Evolutionary conservation across 805 yeast genomes (phyloP), one percentile per base, ranked within the genome.

Genomic region (Candida vaughaniae): DNA sequence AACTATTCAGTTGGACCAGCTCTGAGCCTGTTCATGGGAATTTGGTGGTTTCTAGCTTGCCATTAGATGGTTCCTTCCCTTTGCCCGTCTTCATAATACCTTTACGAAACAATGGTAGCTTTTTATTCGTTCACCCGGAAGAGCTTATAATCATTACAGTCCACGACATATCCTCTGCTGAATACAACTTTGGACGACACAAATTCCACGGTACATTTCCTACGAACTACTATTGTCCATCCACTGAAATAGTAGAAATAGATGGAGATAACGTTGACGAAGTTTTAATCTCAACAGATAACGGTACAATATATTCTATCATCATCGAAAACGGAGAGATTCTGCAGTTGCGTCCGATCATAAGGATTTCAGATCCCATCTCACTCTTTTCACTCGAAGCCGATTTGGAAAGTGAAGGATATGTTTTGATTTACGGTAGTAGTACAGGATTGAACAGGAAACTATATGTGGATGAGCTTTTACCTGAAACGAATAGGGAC

Each of bases 141-240:
- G 56, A 53, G 19, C 35, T 75, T 3, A 48, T 60, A 4, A 39
- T 71, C 0, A 56, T 73, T 2, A 60, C 68, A 4, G 51, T 69
- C 3, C 73, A 71, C 41, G 69, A 73, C 33, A 66, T 76, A 2
- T 50, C 71, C 15, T 71, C 78, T 4, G 80, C 75, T 0, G 71
- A 70, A 33, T 62, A 64, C 35, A 50, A 60, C 18, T 71, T 73
- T 38, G 37, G 44, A 36, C 39, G 41, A 14, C 15, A 4, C 32
- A 41, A 23, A 9, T 55, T 29, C 36, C 54, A 29, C 43, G 51
- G 64, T 3, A 20, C 59, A 2, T 73, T 71, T 44, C 79, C 80
- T 1, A 66, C 73, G 0, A 52, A 58, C 12, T 66, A 33, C 37
- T 64, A 57, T 43, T 44, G 51, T 19, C 62, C 72, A 1, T 42